Evolutionary conservation across 1,284 basidiomycete genomes (phyloP).

Genomic region (Tremellales sp.): DNA sequence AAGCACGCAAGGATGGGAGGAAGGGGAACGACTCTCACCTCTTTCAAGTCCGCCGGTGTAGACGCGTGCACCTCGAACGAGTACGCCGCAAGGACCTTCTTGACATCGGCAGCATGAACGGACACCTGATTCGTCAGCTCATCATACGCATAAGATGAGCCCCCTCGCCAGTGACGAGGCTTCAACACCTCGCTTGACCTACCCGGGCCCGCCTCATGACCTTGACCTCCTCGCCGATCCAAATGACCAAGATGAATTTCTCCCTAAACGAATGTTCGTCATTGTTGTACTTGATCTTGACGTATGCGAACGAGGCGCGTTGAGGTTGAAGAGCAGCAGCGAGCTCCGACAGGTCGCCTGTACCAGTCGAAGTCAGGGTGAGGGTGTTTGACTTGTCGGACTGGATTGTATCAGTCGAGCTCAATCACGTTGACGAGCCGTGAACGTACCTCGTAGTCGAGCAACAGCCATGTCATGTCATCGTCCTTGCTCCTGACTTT

Average conservation of each 20-base stretch:
- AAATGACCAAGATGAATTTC: constrained; percentile 84
- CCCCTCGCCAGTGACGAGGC: neutral
- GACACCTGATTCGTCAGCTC: constrained; percentile 60
- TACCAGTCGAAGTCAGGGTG: constrained; percentile 67
- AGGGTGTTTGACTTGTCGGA: constrained; percentile 80
- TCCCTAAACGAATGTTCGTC: constrained; percentile 67
- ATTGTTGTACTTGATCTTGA: constrained; percentile 74
- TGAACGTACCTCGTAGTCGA: constrained; percentile 71
- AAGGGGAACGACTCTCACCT: constrained; percentile 57
- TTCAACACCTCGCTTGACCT: constrained; percentile 27
- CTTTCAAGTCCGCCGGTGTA: constrained; percentile 72
- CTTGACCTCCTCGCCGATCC: constrained; percentile 81
- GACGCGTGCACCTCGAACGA: constrained; percentile 80
- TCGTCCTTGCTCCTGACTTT: constrained; percentile 77
- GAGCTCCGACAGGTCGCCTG: constrained; percentile 71
- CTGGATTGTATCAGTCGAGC: constrained; percentile 43
- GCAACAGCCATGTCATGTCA: constrained; percentile 76
- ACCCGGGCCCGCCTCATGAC: constrained; percentile 89
- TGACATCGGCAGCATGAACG: constrained; percentile 80
- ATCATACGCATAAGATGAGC: neutral
- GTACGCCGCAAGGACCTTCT: constrained; percentile 68
- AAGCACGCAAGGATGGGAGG: neutral
- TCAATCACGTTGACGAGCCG: neutral
- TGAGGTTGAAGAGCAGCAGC: constrained; percentile 65
- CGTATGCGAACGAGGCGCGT: constrained; percentile 78